phyloP scores from a whole-genome alignment of 306 rosid species.

The Cucurbita argyrosperma region DNA sequence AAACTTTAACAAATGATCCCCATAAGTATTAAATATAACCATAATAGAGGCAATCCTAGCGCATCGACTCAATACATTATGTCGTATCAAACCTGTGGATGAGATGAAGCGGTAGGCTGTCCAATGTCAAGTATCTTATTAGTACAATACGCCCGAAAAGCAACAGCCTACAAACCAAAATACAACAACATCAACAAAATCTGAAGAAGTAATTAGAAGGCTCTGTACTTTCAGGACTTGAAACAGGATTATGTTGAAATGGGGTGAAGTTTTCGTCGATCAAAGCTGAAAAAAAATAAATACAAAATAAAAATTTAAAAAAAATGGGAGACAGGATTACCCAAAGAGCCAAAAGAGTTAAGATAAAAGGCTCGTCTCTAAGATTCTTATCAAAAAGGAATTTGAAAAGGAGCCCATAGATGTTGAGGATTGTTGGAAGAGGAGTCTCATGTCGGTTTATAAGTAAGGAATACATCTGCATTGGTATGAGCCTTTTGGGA shows the following conservation, averaged over 20 bases:
- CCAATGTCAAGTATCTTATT: constrained; percentile 48
- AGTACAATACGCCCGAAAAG: constrained; percentile 36
- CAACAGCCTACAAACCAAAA: constrained; percentile 30
- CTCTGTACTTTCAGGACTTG: neutral
- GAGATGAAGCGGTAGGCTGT: constrained; percentile 77
- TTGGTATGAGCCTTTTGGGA: too few relatives aligned
- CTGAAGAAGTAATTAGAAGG: neutral
- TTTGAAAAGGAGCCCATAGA: neutral
- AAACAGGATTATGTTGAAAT: neutral
- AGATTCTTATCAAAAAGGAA: neutral
- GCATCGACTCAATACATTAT: neutral
- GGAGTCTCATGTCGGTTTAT: too few relatives aligned
- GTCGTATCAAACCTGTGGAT: constrained; percentile 47
- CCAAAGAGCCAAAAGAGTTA: neutral
- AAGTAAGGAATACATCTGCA: too few relatives aligned
- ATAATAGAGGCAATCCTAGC: neutral
- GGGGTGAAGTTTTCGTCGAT: neutral
- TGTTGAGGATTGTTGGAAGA: too few relatives aligned
- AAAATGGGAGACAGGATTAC: neutral
- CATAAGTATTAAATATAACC: neutral
- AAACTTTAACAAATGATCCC: neutral
- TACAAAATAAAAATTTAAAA: neutral
- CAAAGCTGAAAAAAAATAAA: neutral
- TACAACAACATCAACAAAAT: constrained; percentile 1
- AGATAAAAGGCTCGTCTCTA: neutral